These are phyloP conservation scores for Solanum infundibuliforme DNA, from an alignment of 257 asterid genomes.

Conservation along the genomic window DNA sequence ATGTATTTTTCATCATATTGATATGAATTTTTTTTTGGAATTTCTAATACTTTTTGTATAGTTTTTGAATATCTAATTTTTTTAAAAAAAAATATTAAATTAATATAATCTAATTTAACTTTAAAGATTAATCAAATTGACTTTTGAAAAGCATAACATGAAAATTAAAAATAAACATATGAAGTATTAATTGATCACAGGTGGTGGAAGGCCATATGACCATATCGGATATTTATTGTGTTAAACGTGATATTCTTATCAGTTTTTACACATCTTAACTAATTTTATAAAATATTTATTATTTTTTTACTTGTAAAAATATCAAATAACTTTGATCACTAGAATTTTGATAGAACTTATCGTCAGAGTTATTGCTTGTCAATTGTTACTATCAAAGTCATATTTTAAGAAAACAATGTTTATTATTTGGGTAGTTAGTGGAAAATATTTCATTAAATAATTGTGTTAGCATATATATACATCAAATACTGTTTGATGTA, in stretches of 20 bases:
- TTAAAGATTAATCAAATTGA: no score
- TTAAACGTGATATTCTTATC: not conserved
- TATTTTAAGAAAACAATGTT: not conserved
- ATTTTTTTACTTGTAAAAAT: not conserved
- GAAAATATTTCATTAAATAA: not conserved
- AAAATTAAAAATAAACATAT: no score
- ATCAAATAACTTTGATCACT: not conserved
- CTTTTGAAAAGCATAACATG: no score
- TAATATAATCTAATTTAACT: no score
- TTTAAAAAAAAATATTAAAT: no score
- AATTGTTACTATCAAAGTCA: not conserved
- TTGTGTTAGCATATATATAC: not conserved
- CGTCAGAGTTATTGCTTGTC: not conserved
- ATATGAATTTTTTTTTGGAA: no score
- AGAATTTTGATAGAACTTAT: not conserved
- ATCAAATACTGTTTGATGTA: not conserved
- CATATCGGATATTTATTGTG: not conserved
- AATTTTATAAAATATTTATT: not conserved
- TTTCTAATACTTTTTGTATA: no score
- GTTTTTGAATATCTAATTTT: no score
- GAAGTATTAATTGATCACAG: not conserved
- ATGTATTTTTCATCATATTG: no score
- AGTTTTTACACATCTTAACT: not conserved
- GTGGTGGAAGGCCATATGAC: not conserved
- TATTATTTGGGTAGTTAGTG: not conserved